A percentile compares a stretch with the other conserved stretches of the same genome.
phyloP scores from a whole-genome alignment of 2,329 filamentous ascomycete species.

The Purpureocillium lavendulum region DNA sequence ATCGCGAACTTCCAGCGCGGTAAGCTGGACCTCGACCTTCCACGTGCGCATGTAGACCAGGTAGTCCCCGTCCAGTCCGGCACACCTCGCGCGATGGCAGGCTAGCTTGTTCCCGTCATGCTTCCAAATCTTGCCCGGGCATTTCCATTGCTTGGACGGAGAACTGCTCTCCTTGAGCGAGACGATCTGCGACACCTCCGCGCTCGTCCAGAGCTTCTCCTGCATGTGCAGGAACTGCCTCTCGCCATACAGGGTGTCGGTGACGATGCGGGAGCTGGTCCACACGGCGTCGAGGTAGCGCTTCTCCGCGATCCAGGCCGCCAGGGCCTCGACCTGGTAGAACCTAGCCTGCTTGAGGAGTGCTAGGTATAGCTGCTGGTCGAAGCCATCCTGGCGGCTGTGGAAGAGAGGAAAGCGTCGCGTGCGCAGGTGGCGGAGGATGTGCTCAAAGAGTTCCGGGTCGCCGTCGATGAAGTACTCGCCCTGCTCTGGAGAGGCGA shows the following conservation, averaged over 20 bases:
- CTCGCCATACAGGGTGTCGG: constrained; percentile 1
- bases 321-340: constrained; percentile 18
- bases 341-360: constrained; percentile 23
- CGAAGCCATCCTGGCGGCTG: constrained; percentile 17
- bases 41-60: background rate
- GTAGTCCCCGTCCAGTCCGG: background rate
- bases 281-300: constrained; percentile 8
- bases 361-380: constrained; percentile 21
- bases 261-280: constrained; percentile 2
- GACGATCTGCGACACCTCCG: background rate
- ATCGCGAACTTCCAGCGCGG: background rate
- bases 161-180: background rate
- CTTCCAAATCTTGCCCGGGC: background rate
- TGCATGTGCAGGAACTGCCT: background rate
- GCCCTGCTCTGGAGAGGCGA: constrained; percentile 9
- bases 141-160: background rate
- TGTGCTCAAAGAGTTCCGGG: constrained; percentile 23
- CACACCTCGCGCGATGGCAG: background rate
- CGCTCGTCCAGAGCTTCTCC: background rate
- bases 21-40: background rate
- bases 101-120: background rate
- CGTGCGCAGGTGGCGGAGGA: constrained; percentile 25
- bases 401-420: constrained; percentile 26
- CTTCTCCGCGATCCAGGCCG: constrained; percentile 14
- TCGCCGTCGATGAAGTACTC: constrained; percentile 30